Evolutionary conservation across 2,329 filamentous ascomycete genomes (phyloP), one percentile per base, ranked within the genome.

Genomic region (Cryphonectria naterciae): DNA sequence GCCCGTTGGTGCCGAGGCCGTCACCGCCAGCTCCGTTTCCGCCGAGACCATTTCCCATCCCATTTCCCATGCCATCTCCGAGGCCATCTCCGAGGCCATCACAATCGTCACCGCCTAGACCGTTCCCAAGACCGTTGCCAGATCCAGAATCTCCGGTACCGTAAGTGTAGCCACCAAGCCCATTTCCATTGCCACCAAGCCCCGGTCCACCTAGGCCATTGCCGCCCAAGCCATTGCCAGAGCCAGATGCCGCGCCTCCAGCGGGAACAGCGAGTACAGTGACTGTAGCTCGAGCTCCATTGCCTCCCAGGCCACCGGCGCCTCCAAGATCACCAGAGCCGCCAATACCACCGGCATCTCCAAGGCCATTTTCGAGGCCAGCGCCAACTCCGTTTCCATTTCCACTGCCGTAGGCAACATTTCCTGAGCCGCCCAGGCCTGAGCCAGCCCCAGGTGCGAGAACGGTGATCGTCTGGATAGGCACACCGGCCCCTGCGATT

Each of bases 211-310:
- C 67, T 19, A 65, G 61, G 39, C 69, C 69, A 17, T 65, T 68
- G 10, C 66, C 66, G 22, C 67, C 67, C 15, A 71, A 58, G 13
- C 70, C 64, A 39, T 67, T 69, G 54, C 70, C 68, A 41, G 32
- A 19, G 22, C 62, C 41, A 67, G 63, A 58, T 46, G 68, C 70
- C 22, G 68, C 58, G 15, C 62, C 71, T 32, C 71, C 67, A 60
- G 58, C 65, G 0, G 62, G 62, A n/a, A 68, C 56, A 28, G 64
- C 68, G 19, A 70, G 58, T 28, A 70, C 64, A 4, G 70, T 72
- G 58, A 72, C 60, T 60, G 70, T 73, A 10, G 43, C 63, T 46
- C 61, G 65, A 28, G 66, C 58, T n/a, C 72, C 52, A 43, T 66
- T 58, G 65, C 65, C 60, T 35, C 60, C 70, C 4, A 43, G 65